Base-by-base conservation (phyloP, 345 rosid genomes). In the Mangifera indica region DNA sequence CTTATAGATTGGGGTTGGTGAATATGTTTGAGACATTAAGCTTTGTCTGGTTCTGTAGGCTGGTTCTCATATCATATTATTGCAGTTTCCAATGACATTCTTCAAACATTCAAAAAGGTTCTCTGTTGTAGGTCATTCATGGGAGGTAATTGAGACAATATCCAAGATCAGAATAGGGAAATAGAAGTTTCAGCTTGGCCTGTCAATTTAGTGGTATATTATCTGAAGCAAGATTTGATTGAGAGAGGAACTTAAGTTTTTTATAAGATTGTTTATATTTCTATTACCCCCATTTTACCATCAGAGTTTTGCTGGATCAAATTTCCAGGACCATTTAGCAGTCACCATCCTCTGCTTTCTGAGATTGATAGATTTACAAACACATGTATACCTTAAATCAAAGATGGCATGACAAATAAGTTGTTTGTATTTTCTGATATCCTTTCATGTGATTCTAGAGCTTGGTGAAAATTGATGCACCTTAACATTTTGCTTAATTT, bases 121-220 rank as follows among this genome's bases (percentile, higher is more conserved):
- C 12, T 44, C 62, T 26, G 25, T 60, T 1, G 20, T 51, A 65
- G 68, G 54, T 26, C 37, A 10, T 53, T 66, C 49, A 51, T 66
- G 34, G 25, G 66, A 66, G 58, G 58, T 63, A 72, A 44, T 44
- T 69, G 74, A 62, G 40, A 32, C 37, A 22, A n/a, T 49, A 42
- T 42, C 46, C 29, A 11, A 42, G 18, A 42, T 62, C 66, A 7
- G 66, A 21, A 42, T 40, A 42, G 51, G 29, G 51, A 25, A 24
- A 65, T 37, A 18, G 44, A 25, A 15, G 55, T 45, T 10, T 65
- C 24, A 65, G 34, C 48, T 10, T 46, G 32, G 69, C 52, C 11
- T 51, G 48, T 64, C 12, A 22, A n/a, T 7, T 44, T 20, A 64
- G 20, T 18, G 49, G 42, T 37, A 21, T 69, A 42, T 69, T 4